phyloP scores from a whole-genome alignment of 257 asterid species.

The Capsicum pubescens region DNA sequence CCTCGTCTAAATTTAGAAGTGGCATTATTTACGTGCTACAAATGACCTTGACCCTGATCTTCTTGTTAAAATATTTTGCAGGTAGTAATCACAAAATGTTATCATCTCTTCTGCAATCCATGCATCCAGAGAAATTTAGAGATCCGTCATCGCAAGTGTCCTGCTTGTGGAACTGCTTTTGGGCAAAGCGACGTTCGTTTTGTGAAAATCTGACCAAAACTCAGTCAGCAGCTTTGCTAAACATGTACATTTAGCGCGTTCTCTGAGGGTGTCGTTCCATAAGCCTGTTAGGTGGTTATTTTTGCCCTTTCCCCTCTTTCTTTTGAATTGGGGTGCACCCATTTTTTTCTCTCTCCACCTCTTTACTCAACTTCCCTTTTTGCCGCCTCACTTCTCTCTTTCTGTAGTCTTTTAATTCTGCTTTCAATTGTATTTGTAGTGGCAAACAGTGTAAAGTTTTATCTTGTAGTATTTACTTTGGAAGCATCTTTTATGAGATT shows the following conservation, averaged over 20 bases:
- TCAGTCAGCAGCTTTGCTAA: not conserved
- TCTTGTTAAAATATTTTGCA: slow-evolving; percentile 39
- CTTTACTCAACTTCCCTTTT: slow-evolving; percentile 9
- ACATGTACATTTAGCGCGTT: slow-evolving; percentile 16
- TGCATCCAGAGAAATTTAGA: slow-evolving; percentile 93
- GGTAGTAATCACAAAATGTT: slow-evolving; percentile 95
- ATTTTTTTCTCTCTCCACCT: not conserved
- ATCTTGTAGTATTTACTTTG: not conserved
- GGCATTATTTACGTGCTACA: slow-evolving; percentile 3
- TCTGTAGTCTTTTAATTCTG: not conserved
- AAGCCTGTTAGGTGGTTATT: not conserved
- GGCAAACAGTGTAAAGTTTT: slow-evolving; percentile 23
- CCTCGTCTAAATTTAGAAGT: not conserved
- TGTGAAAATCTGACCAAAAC: slow-evolving; percentile 69
- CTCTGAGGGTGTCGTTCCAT: slow-evolving; percentile 19
- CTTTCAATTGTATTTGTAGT: slow-evolving; percentile 20
- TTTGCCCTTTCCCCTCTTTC: not conserved
- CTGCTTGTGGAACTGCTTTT: slow-evolving; percentile 94
- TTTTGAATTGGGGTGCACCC: slow-evolving; percentile 1
- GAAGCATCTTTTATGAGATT: slow-evolving; percentile 13
- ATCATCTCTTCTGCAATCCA: slow-evolving; percentile 90
- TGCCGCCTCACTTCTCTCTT: not conserved
- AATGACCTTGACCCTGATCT: not conserved
- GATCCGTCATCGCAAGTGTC: slow-evolving; percentile 92
- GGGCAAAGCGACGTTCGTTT: slow-evolving; percentile 88